A percentile compares a stretch with the other conserved stretches of the same genome.
These are phyloP conservation scores for Neocatenulostroma microsporum DNA, from an alignment of 2,329 filamentous ascomycete species.

Conservation along the genomic window DNA sequence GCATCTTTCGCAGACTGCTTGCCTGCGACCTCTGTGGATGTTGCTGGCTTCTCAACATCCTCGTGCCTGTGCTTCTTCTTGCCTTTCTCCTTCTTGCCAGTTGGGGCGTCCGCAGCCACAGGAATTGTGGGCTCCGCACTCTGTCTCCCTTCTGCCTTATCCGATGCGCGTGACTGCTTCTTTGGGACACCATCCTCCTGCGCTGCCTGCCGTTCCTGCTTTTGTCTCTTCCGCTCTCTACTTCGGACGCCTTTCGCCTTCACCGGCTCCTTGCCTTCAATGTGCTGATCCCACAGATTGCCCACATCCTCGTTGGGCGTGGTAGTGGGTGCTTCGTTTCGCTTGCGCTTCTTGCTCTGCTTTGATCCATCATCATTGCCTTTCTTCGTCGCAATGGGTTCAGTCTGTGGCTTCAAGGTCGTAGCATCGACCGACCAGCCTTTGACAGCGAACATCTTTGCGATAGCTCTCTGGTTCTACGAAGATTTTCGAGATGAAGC, in stretches of 20 bases:
- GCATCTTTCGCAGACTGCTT: conserved; percentile 1
- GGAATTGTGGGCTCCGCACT: too few relatives aligned
- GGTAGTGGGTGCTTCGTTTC: conserved; percentile 21
- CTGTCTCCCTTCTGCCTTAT: too few relatives aligned
- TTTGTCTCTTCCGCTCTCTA: conserved; percentile 25
- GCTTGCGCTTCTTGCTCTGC: conserved; percentile 29
- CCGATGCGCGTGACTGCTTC: too few relatives aligned
- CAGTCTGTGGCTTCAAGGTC: conserved; percentile 61
- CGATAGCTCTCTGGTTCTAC: too few relatives aligned
- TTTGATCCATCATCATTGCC: conserved; percentile 46
- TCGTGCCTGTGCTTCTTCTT: conserved; percentile 8
- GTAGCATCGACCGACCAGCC: conserved; percentile 79
- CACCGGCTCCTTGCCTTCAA: conserved; percentile 55
- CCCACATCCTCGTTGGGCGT: conserved; percentile 54
- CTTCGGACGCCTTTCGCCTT: conserved; percentile 27
- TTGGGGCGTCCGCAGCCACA: too few relatives aligned
- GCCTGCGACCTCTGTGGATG: conserved; percentile 14
- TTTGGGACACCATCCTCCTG: conserved; percentile 20
- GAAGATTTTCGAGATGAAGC: too few relatives aligned
- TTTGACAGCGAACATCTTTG: conserved; percentile 80
- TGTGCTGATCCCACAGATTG: conserved; percentile 69
- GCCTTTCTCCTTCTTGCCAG: too few relatives aligned
- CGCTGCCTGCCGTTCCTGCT: conserved; percentile 18
- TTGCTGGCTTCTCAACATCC: conserved; percentile 10
- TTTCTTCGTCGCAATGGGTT: conserved; percentile 29